Conservation (phyloP, 176 grass and related monocot genomes). For the Neostapfia colusana region DNA sequence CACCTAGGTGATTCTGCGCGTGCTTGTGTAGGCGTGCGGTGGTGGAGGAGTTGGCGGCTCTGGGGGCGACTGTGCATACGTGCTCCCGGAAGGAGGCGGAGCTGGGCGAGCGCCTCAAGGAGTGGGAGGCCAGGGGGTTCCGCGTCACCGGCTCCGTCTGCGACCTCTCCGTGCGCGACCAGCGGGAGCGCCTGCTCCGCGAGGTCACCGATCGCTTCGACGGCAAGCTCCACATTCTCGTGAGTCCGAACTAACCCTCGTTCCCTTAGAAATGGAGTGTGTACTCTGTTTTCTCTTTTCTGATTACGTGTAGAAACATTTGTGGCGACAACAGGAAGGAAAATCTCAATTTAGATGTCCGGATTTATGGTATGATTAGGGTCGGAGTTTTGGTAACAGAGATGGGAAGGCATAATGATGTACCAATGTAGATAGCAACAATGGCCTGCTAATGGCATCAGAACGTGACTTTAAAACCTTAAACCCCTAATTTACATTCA, state of each 20-base stretch:
- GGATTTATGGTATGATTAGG: not conserved
- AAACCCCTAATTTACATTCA: not conserved
- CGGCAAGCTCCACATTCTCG: constrained; percentile 66
- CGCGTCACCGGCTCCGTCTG: constrained; percentile 57
- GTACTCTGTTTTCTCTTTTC: no score
- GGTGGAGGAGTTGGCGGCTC: constrained; percentile 61
- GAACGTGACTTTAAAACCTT: not conserved
- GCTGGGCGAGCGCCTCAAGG: constrained; percentile 44
- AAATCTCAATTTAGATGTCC: not conserved
- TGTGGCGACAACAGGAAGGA: not conserved
- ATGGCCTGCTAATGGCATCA: not conserved
- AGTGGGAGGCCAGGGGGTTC: constrained; percentile 49
- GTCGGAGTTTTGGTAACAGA: not conserved
- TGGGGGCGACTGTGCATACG: constrained; percentile 61
- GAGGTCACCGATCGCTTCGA: constrained; percentile 45
- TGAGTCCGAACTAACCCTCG: constrained; percentile 3
- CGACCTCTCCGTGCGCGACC: constrained; percentile 57
- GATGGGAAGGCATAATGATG: not conserved
- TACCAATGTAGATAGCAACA: not conserved
- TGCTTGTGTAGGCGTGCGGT: constrained; percentile 45
- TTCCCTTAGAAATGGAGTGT: not conserved
- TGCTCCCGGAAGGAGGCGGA: constrained; percentile 57
- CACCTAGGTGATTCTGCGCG: not conserved
- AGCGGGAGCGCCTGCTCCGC: constrained; percentile 42
- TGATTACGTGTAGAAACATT: not conserved